Conservation (phyloP, 768 basidiomycete species). For the Termitomyces sp. region DNA sequence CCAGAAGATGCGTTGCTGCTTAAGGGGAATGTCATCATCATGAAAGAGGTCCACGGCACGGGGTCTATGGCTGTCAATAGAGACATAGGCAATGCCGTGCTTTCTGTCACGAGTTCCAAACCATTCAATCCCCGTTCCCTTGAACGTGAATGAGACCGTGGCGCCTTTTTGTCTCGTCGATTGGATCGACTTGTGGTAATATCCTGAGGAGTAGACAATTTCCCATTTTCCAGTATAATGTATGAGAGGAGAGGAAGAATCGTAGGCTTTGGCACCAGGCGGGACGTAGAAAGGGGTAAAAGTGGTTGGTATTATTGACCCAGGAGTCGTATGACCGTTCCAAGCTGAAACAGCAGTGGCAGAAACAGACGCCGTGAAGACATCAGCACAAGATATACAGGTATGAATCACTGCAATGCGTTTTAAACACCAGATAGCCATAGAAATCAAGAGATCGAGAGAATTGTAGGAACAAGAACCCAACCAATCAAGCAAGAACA, state of each 20-base stretch:
- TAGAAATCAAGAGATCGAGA: constrained; percentile 1
- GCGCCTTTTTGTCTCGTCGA: constrained; percentile 46
- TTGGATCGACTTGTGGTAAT: constrained; percentile 44
- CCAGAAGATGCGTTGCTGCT: constrained; percentile 66
- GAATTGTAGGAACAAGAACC: neutral
- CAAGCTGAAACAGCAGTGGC: constrained; percentile 46
- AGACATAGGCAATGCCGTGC: constrained; percentile 54
- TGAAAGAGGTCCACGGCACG: constrained; percentile 43
- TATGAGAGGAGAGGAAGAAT: constrained; percentile 64
- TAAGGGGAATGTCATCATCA: constrained; percentile 22
- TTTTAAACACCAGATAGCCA: constrained; percentile 7
- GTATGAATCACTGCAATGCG: constrained; percentile 1
- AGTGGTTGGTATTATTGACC: constrained; percentile 33
- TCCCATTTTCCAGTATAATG: constrained; percentile 58
- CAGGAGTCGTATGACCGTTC: constrained; percentile 59
- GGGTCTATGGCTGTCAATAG: constrained; percentile 48
- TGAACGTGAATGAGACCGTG: constrained; percentile 51
- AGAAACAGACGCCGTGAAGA: constrained; percentile 8
- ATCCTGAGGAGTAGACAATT: constrained; percentile 45
- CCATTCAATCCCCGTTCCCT: constrained; percentile 76
- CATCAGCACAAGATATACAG: constrained; percentile 10
- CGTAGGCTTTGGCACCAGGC: constrained; percentile 64
- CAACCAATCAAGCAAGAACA: neutral
- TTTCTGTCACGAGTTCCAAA: constrained; percentile 54
- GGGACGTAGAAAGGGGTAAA: constrained; percentile 76